Evolutionary conservation across 331 rosid genomes (phyloP), one percentile per base, ranked within the genome.

Genomic region (Malus hybrid): DNA sequence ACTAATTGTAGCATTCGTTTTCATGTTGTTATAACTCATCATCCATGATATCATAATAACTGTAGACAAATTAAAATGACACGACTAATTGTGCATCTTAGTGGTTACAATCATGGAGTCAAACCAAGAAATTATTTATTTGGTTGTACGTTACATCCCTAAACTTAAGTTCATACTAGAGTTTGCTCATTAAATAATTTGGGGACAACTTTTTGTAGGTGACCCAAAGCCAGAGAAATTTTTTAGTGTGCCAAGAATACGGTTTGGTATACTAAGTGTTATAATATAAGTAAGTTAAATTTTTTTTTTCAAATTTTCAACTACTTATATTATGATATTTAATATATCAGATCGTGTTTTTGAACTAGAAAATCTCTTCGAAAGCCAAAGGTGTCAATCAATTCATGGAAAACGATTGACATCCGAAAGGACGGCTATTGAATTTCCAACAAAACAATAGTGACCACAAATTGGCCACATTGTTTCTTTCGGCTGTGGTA

Each of bases 331-430:
- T 36, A 39, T 39, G 0, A 39, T 39, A 9, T 39, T 39, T 39
- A 39, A 39, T 39, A 0, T 0, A 39, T 1, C 0, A 0, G 1
- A 39, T 2, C 0, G 0, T 9, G 0, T 8, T 39, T 39, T 39
- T 1, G 4, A 36, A 36, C 0, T 2, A 3, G 1, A 39, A 39
- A 39, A 9, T 39, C 44, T 39, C 1, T 36, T 0, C 12, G 4
- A 39, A 39, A 3, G 48, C 48, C 4, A 39, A 39, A 15, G 29
- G 70, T 73, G 70, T 60, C 83, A 71, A 56, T 13, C 22, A 59
- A 39, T 39, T 60, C 59, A 52, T 65, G 65, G 75, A 80, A 67
- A 73, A 60, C 14, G 78, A 73, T 63, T 22, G 64, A 9, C 28
- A 56, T 19, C 36, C 31, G 33, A 18, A 15, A 5, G 6, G 36